Conservation (phyloP, 2,329 filamentous ascomycete genomes). For the Penicillium sclerotiorum region DNA sequence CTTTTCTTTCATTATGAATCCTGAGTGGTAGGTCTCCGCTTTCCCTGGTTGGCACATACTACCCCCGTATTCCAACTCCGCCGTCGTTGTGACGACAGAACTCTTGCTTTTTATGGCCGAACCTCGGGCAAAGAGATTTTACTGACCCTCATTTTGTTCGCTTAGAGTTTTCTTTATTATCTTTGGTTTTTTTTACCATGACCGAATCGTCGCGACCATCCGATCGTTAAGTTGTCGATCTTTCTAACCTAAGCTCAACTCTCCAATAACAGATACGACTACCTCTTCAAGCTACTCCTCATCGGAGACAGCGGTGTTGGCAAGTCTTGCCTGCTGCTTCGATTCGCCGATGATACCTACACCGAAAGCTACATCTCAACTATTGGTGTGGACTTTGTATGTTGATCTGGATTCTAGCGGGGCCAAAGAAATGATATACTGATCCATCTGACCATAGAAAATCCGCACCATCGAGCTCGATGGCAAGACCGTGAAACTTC, state of each 20-base stretch:
- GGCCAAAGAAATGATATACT: conserved; percentile 18
- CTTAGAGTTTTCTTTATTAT: conserved; percentile 33
- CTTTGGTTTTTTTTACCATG: too few species aligned
- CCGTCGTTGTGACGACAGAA: conserved; percentile 2
- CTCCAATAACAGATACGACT: conserved; percentile 81
- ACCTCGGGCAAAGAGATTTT: background rate
- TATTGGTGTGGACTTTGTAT: conserved; percentile 97
- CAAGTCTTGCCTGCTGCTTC: conserved; percentile 97
- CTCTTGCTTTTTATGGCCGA: background rate
- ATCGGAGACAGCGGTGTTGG: conserved; percentile 99
- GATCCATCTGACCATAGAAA: conserved; percentile 66
- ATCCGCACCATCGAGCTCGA: conserved; percentile 99
- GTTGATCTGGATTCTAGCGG: conserved; percentile 41
- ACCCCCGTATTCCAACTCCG: conserved; percentile 9
- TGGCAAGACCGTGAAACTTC: conserved; percentile 98
- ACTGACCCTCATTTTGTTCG: conserved; percentile 15
- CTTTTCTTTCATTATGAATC: conserved; percentile 47
- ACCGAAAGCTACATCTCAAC: conserved; percentile 99
- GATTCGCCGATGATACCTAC: conserved; percentile 98
- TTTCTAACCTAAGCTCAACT: conserved; percentile 26
- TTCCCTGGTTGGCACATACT: conserved; percentile 4
- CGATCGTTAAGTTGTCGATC: conserved; percentile 17
- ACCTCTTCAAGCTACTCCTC: conserved; percentile 99
- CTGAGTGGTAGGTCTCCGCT: conserved; percentile 48
- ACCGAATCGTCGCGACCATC: conserved; percentile 2